Base-by-base conservation (phyloP, 495 filamentous ascomycete species). In the Penicillium bovifimosum region DNA sequence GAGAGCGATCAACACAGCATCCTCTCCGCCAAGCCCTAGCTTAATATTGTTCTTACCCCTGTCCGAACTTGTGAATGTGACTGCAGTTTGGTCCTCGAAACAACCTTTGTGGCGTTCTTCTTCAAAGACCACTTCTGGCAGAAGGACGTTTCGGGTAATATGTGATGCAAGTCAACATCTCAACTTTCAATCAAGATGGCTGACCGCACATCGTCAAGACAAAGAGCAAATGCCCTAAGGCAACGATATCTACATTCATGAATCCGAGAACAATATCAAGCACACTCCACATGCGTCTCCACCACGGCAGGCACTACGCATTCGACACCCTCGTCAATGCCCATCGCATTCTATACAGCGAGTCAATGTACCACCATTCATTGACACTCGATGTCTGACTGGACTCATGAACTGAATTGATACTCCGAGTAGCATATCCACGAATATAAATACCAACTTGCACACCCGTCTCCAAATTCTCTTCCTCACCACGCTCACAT, bases 401-500 rank as follows among this genome's bases (percentile, higher is more conserved):
- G 14, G 13, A 13, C 27, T 45, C 8, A 11, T 17, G n/a, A 24
- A n/a, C 6, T 26, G 32, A 16, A 36, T 41, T 33, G 51, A 53
- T 33, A 38, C 27, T 39, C 27, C 13, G n/a, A 27, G 26, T 6
- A 10, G 13, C n/a, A 38, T 0, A 17, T 50, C n/a, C n/a, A 9
- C 9, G 29, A 52, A 32, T 28, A 51, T 60, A 63, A 54, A 56
- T 56, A 53, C 9, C 17, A n/a, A 5, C 27, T 8, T 17, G 11
- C 16, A 27, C 4, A 8, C 20, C 51, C 52, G 28, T 31, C 40
- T 11, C 17, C 33, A 48, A 48, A 35, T 50, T 31, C 56, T 56
- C 47, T 58, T 52, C 54, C 43, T 52, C 48, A 58, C 39, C 47
- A 50, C 50, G 49, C 44, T 47, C 32, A 29, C 52, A 44, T 31